Conservation (phyloP, 2,329 filamentous ascomycete genomes). For the Xylaria sp. region DNA sequence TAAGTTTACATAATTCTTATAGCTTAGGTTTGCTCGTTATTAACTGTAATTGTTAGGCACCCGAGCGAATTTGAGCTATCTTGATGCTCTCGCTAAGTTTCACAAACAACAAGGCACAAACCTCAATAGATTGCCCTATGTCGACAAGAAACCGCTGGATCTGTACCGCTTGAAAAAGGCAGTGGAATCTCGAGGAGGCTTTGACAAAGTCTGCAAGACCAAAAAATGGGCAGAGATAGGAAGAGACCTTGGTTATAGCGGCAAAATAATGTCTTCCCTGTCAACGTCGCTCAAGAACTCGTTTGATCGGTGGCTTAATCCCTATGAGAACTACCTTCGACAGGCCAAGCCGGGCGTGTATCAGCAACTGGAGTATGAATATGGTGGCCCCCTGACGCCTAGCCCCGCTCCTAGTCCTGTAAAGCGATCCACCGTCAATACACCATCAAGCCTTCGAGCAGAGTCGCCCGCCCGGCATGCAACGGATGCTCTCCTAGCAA, state of each 20-base stretch:
- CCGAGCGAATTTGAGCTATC: slow-evolving; percentile 93
- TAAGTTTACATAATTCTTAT: slow-evolving; percentile 58
- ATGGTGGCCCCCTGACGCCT: slow-evolving; percentile 90
- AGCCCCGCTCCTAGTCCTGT: slow-evolving; percentile 75
- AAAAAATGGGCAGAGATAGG: slow-evolving; percentile 99
- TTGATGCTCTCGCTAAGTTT: slow-evolving; percentile 94
- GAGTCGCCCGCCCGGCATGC: slow-evolving; percentile 74
- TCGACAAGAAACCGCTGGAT: slow-evolving; percentile 96
- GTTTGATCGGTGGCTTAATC: slow-evolving; percentile 95
- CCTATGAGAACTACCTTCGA: slow-evolving; percentile 93
- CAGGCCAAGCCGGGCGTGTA: slow-evolving; percentile 96
- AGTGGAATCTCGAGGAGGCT: slow-evolving; percentile 92
- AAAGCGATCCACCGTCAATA: slow-evolving; percentile 70
- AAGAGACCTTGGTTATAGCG: slow-evolving; percentile 94
- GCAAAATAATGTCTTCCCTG: slow-evolving; percentile 99
- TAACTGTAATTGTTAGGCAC: slow-evolving; percentile 68
- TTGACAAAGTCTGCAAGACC: slow-evolving; percentile 94
- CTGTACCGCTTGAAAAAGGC: slow-evolving; percentile 97
- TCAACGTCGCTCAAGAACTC: slow-evolving; percentile 99
- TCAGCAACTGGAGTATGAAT: slow-evolving; percentile 91
- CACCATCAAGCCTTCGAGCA: slow-evolving; percentile 65
- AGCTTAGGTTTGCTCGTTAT: not conserved
- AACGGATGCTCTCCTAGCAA: slow-evolving; percentile 63
- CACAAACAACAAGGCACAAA: slow-evolving; percentile 97
- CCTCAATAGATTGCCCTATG: slow-evolving; percentile 91